Evolutionary conservation across 2,329 filamentous ascomycete genomes (phyloP).

Genomic region (Alternaria panax): DNA sequence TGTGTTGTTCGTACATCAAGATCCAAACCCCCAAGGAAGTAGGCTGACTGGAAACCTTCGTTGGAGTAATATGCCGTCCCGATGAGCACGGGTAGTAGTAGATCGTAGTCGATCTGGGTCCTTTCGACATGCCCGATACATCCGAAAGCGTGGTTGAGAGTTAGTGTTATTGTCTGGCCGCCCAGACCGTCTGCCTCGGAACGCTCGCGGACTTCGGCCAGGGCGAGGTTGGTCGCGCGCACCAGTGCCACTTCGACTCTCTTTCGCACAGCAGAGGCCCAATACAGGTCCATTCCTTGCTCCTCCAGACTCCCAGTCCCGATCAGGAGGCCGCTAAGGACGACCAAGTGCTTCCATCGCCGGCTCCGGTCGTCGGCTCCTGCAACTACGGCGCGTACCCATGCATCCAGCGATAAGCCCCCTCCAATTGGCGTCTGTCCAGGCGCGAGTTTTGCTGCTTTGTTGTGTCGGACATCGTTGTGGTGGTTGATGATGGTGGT

Average conservation of each 20-base stretch:
- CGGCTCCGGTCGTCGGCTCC: conserved; percentile 68
- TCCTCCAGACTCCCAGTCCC: conserved; percentile 65
- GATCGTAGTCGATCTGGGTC: conserved; percentile 68
- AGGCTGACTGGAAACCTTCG: conserved; percentile 77
- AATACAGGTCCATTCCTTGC: conserved; percentile 63
- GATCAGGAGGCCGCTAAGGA: conserved; percentile 78
- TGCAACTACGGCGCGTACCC: conserved; percentile 65
- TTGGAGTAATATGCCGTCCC: conserved; percentile 71
- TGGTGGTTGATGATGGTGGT: conserved; percentile 62
- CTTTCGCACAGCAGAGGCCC: conserved; percentile 67
- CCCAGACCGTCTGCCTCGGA: conserved; percentile 60
- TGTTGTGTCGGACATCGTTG: conserved; percentile 41
- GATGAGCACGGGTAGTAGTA: conserved; percentile 72
- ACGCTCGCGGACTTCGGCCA: conserved; percentile 63
- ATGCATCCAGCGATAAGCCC: conserved; percentile 62
- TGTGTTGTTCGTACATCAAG: conserved; percentile 67
- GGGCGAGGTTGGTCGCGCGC: conserved; percentile 76
- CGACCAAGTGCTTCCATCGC: conserved; percentile 84
- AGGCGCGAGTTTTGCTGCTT: conserved; percentile 35
- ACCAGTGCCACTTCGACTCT: conserved; percentile 78
- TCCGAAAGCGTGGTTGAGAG: conserved; percentile 79
- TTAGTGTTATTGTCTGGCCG: conserved; percentile 66
- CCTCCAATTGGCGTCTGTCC: conserved; percentile 49
- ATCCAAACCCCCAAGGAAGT: conserved; percentile 75
- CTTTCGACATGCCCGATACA: conserved; percentile 69